Base-by-base conservation (phyloP, 306 rosid genomes). In the Herpetospermum pedunculosum region DNA sequence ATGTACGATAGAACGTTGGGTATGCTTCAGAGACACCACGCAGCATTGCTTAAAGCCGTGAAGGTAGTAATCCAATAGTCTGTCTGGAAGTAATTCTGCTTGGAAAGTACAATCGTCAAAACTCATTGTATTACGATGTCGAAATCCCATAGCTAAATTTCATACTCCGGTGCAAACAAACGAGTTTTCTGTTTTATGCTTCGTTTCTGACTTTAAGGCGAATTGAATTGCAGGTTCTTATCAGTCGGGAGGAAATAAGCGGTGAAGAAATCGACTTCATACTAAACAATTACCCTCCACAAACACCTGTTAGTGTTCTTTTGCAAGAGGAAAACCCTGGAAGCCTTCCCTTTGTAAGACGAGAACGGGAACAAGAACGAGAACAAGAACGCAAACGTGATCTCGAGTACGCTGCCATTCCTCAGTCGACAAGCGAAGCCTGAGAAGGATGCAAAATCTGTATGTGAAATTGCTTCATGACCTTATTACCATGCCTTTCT, bases 231-330 rank as follows among this genome's bases (percentile, higher is more conserved):
- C 87, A 91, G 97, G 99, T 91, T 83, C 95, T 94, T 75, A 86
- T 94, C 19, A 71, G 79, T 73, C 91, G 81, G 77, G 76, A 77
- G 75, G 99, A 94, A 81, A 87, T 94, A 70, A 80, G 81, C 26
- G 96, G 99, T 41, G 88, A 85, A 74, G 96, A 91, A 85, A 74
- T 94, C 26, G 90, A 91, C 62, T 83, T 83, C 49, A 88, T 94
- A 69, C 57, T 91, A 81, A 84, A 76, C 87, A 85, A 83, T 41
- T 94, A 94, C 89, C 99, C 96, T 63, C 89, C 96, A 44, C 89
- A 88, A 77, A 94, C 97, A 32, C 92, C 96, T 0, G 48, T 89
- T 34, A 78, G 72, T 76, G 78, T 81, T 81, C 79, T 91, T 77
- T 82, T 89, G 75, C 90, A 85, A 77, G 97, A 89, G 85, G 83